These are phyloP conservation scores for Pisolithus marmoratus DNA, from an alignment of 768 basidiomycete species.

Conservation along the genomic window DNA sequence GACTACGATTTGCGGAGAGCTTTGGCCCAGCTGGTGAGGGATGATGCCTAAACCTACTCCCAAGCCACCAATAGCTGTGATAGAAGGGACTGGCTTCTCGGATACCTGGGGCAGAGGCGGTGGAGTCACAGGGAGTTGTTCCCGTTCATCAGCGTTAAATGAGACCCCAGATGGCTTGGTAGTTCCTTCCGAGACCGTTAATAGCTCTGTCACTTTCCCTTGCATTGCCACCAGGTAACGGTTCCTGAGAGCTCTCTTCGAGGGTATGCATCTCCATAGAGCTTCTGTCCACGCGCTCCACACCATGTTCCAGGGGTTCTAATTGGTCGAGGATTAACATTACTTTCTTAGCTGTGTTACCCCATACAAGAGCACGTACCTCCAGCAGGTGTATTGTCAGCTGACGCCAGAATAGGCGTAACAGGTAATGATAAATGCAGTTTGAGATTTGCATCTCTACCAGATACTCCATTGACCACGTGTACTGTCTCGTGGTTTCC, in stretches of 20 bases:
- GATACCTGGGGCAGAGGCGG: conserved; percentile 8
- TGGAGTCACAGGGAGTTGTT: conserved; percentile 4
- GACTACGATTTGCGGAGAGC: conserved; percentile 23
- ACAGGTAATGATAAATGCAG: conserved; percentile 8
- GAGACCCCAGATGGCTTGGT: conserved; percentile 7
- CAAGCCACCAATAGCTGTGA: conserved; percentile 6
- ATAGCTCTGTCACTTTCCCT: conserved; percentile 1
- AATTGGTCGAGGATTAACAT: conserved; percentile 8
- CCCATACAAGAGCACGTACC: conserved; percentile 10
- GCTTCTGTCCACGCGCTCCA: conserved; percentile 10
- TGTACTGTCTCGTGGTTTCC: conserved; percentile 19
- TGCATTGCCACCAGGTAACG: conserved; percentile 3
- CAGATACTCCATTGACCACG: conserved; percentile 14
- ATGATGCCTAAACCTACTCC: conserved; percentile 4
- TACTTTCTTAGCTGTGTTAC: neutral
- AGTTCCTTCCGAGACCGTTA: conserved; percentile 7
- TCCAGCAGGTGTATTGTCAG: conserved; percentile 4
- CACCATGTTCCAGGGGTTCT: conserved; percentile 12
- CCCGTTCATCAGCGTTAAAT: conserved; percentile 5
- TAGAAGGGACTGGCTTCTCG: conserved; percentile 12
- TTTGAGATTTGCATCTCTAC: conserved; percentile 9
- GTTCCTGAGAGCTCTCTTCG: conserved; percentile 4
- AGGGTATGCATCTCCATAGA: conserved; percentile 3
- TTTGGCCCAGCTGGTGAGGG: conserved; percentile 6
- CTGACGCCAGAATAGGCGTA: conserved; percentile 6